Percentiles rank a stretch among this genome's conserved stretches.
These are phyloP conservation scores for Trichomonas vaginalis DNA, from an alignment of 208 protist species.

Conservation along the genomic window DNA sequence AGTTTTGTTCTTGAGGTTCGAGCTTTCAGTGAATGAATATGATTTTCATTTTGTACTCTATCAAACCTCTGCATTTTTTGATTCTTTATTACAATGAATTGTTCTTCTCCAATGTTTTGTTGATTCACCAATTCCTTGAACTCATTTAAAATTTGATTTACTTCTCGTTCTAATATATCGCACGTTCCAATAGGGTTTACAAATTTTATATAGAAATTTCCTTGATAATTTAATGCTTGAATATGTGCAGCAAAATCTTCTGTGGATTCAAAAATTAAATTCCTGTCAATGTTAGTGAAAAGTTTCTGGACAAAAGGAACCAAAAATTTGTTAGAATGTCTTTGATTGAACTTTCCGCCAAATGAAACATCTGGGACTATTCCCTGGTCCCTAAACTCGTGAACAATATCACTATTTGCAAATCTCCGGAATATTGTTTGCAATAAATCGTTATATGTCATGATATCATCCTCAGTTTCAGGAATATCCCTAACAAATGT, in stretches of 20 bases:
- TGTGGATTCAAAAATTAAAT: background rate
- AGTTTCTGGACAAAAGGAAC: background rate
- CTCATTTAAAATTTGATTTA: background rate
- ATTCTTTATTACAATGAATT: background rate
- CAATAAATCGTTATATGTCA: background rate
- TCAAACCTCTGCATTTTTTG: background rate
- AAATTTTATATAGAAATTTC: background rate
- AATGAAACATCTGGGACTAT: background rate
- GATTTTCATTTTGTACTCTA: background rate
- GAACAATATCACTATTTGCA: background rate
- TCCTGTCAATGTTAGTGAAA: background rate
- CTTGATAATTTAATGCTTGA: background rate
- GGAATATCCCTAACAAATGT: background rate
- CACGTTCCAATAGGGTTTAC: background rate
- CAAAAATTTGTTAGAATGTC: background rate
- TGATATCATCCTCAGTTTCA: background rate
- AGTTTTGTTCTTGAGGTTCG: background rate
- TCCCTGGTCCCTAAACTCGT: background rate
- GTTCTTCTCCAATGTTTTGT: background rate
- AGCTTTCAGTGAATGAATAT: background rate
- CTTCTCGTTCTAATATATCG: background rate
- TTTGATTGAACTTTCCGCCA: background rate
- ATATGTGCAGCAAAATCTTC: background rate
- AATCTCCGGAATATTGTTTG: background rate
- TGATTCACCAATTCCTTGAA: background rate